Base-by-base conservation (phyloP, 208 protist species). In the Acanthamoeba rhysodes region DNA sequence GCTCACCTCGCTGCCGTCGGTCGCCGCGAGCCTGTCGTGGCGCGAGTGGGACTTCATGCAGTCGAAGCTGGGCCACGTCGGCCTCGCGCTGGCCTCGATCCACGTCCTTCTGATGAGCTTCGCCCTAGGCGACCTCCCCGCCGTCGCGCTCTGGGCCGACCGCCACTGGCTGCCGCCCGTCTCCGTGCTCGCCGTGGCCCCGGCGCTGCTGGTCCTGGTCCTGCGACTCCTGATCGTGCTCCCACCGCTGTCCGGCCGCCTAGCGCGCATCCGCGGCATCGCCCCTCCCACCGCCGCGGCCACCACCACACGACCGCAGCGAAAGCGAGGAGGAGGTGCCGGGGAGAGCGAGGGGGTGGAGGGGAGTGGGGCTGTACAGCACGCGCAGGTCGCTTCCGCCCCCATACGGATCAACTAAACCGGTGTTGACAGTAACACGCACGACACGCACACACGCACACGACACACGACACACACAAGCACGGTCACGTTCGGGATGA, bases 21-120 rank as follows among this genome's bases (percentile, higher is more conserved):
- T 93, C 24, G 88, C 59, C 41, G 50, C 88, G 16, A 93, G 55
- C 41, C 48, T 93, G 14, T 78, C 88, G 12, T 93, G 88, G 88
- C 50, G 62, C 59, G 88, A 93, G 88, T 93, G 88, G 88, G 55
- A 93, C 55, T 93, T 93, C 24, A 78, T 93, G 34, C 88, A 93
- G 34, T 93, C 88, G 64, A 93, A 93, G 88, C 88, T 93, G 59
- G 88, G 88, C 24, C 88, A 72, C 32, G 50, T 93, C 22, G 88
- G 62, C 41, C 55, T 93, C 12, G 88, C 88, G 9, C 88, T 93
- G 37, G 88, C 62, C 14, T 16, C 88, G 6, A 59, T 32, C 32
- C 88, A 93, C 45, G 88, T 70, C 34, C 45, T 93, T 8, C n/a
- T 70, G 14, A 93, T 93, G 88, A 50, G 64, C 59, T 93, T 74